Conservation (phyloP, 805 yeast species). For the Kodamaea restingae region DNA sequence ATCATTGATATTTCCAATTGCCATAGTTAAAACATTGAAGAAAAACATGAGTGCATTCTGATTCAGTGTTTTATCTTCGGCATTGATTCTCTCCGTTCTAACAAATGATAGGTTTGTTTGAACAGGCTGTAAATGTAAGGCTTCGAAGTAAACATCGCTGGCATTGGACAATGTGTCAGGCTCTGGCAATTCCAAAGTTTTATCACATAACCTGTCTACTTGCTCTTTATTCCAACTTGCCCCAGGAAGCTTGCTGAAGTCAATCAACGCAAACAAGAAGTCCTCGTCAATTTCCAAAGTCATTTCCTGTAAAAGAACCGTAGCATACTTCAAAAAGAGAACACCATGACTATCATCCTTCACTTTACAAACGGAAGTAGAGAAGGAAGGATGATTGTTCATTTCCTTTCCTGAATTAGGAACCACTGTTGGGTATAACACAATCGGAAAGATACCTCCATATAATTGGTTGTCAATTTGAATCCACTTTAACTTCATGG, state of each 20-base stretch:
- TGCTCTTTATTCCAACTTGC: conserved; percentile 62
- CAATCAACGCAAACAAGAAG: conserved; percentile 75
- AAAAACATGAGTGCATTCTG: conserved; percentile 71
- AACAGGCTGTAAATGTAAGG: conserved; percentile 87
- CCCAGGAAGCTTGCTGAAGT: conserved; percentile 76
- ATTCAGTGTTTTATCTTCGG: conserved; percentile 55
- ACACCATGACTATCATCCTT: conserved; percentile 92
- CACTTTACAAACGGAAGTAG: conserved; percentile 77
- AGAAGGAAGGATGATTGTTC: conserved; percentile 85
- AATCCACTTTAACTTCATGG: conserved; percentile 86
- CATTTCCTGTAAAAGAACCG: conserved; percentile 83
- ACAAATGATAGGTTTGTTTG: conserved; percentile 86
- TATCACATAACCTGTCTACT: conserved; percentile 56
- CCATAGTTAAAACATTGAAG: conserved; percentile 87
- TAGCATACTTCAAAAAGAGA: conserved; percentile 84
- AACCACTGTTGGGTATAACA: conserved; percentile 84
- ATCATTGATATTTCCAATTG: conserved; percentile 93
- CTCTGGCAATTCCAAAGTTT: conserved; percentile 61
- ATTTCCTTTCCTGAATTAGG: conserved; percentile 81
- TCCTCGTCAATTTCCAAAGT: conserved; percentile 93
- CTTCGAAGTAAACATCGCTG: conserved; percentile 85
- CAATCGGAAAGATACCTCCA: conserved; percentile 84
- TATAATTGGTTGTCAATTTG: conserved; percentile 90
- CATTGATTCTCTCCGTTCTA: conserved; percentile 74
- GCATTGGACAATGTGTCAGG: conserved; percentile 54